phyloP scores from a whole-genome alignment of 2,329 filamentous ascomycete species.

The Cordyceps fumosorosea region DNA sequence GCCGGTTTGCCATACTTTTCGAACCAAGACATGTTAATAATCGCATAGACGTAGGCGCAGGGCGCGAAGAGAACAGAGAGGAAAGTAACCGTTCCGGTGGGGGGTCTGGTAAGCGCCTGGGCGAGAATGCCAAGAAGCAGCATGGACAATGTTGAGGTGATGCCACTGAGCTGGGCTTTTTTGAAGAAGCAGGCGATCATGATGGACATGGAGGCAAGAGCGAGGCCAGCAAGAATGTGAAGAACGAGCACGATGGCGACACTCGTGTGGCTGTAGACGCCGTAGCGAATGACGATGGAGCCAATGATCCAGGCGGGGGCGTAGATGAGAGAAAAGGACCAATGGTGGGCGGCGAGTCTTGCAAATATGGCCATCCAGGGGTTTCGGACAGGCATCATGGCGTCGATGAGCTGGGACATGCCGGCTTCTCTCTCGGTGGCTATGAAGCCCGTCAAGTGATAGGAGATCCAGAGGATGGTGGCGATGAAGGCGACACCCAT shows the following conservation, averaged over 20 bases:
- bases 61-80: conserved; percentile 76
- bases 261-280: conserved; percentile 60
- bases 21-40: conserved; percentile 68
- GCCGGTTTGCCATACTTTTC: conserved; percentile 56
- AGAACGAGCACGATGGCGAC: conserved; percentile 63
- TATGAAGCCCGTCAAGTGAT: conserved; percentile 80
- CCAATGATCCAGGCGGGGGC: conserved; percentile 77
- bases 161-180: conserved; percentile 81
- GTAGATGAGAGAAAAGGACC: conserved; percentile 76
- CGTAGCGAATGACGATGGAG: conserved; percentile 54
- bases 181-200: conserved; percentile 79
- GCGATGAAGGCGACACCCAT: conserved; percentile 75
- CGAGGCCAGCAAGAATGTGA: conserved; percentile 68
- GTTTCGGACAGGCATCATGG: conserved; percentile 75
- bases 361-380: conserved; percentile 73
- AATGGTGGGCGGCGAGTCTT: conserved; percentile 70
- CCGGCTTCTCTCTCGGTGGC: conserved; percentile 80
- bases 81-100: conserved; percentile 58
- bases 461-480: conserved; percentile 72
- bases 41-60: conserved; percentile 81
- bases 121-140: conserved; percentile 75
- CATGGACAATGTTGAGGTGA: conserved; percentile 64
- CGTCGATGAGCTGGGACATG: conserved; percentile 82
- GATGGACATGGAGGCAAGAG: conserved; percentile 73
- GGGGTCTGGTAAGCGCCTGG: conserved; percentile 61